These are phyloP conservation scores for Alternaria angustiovoidea DNA, from an alignment of 2,329 filamentous ascomycete genomes.

Conservation along the genomic window DNA sequence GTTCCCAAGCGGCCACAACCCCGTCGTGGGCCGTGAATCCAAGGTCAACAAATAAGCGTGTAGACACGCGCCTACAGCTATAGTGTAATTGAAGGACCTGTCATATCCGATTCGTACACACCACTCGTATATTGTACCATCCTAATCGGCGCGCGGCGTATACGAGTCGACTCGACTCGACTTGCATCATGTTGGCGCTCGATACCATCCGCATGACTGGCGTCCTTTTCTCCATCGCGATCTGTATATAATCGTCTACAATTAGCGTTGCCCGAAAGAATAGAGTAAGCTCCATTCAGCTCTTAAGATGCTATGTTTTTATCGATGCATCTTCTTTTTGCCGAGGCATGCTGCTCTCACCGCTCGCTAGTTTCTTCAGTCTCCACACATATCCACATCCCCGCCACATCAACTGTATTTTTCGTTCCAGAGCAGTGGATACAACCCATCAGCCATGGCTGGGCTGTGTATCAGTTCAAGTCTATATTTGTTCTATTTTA, in stretches of 20 bases:
- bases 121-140: slow-evolving; percentile 7
- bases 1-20: slow-evolving; percentile 55
- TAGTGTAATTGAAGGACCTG: not conserved
- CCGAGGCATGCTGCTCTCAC: not conserved
- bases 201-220: slow-evolving; percentile 14
- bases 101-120: not conserved
- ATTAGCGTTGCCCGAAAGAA: slow-evolving; percentile 5
- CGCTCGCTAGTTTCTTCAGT: slow-evolving; percentile 4
- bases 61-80: not conserved
- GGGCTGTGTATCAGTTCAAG: not conserved
- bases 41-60: slow-evolving; percentile 58
- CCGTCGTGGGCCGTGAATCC: slow-evolving; percentile 54
- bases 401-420: not conserved
- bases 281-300: not conserved
- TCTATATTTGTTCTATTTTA: too few species aligned
- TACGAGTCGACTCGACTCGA: slow-evolving; percentile 14
- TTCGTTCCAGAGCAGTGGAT: not conserved
- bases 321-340: not conserved
- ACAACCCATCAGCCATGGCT: too few species aligned
- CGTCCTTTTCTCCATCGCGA: slow-evolving; percentile 9
- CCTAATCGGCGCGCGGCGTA: slow-evolving; percentile 10
- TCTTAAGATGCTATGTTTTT: not conserved
- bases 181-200: slow-evolving; percentile 16
- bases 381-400: slow-evolving; percentile 1
- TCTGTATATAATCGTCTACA: slow-evolving; percentile 13